A percentile compares a stretch with the other conserved stretches of the same genome.
These are phyloP conservation scores for Colletotrichum endophyticum DNA, from an alignment of 2,329 filamentous ascomycete species.

Conservation along the genomic window DNA sequence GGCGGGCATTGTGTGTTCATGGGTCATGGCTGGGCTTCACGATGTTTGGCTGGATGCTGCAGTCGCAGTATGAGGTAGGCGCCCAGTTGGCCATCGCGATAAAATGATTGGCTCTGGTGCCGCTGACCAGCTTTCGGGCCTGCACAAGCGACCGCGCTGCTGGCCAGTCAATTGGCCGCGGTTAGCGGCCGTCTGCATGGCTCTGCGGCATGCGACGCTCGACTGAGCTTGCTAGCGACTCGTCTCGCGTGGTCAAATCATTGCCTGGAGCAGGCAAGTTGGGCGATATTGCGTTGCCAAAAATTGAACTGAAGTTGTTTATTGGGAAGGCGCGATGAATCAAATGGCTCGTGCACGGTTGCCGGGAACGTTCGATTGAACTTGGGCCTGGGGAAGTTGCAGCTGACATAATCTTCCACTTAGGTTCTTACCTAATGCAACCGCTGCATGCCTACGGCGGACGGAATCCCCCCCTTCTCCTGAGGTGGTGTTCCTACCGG, in stretches of 20 bases:
- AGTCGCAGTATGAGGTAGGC: slow-evolving; percentile 23
- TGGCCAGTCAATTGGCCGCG: slow-evolving; percentile 18
- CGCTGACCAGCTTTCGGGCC: slow-evolving; percentile 20
- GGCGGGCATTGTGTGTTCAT: neutral
- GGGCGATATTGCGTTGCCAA: neutral
- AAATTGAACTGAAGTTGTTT: neutral
- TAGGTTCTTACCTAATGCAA: neutral
- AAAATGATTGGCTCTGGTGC: slow-evolving; percentile 19
- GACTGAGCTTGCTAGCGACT: neutral
- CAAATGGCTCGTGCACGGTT: neutral
- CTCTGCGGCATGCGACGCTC: neutral
- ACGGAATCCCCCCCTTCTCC: neutral
- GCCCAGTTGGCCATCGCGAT: slow-evolving; percentile 4
- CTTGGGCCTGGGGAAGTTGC: neutral
- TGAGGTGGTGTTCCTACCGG: neutral
- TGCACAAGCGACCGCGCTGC: slow-evolving; percentile 9
- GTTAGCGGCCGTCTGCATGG: neutral
- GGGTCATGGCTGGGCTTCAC: slow-evolving; percentile 8
- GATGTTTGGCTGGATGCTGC: slow-evolving; percentile 23
- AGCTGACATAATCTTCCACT: neutral
- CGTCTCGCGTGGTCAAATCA: slow-evolving; percentile 8
- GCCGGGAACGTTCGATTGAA: neutral
- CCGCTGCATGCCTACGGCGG: neutral
- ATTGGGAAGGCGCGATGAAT: neutral
- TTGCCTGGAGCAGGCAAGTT: neutral